Base-by-base conservation (phyloP, 768 basidiomycete species). In the Lactarius hatsudake region DNA sequence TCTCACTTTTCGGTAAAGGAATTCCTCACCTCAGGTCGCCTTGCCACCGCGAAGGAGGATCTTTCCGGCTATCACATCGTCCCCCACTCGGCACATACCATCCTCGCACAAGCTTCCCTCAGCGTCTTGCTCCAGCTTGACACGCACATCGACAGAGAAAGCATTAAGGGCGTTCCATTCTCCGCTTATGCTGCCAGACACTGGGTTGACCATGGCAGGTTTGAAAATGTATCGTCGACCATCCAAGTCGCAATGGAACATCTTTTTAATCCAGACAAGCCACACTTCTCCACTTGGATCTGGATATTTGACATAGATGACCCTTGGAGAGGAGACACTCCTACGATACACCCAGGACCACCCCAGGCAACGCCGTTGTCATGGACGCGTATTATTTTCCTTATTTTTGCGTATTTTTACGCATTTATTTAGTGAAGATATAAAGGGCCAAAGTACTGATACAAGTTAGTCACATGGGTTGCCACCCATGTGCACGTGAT, bases 1-100 rank as follows among this genome's bases (percentile, higher is more conserved):
- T 17, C 65, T 3, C 65, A 66, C 23, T 57, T 66, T 34, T 61
- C 65, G 0, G 65, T 66, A 13, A 66, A 51, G 28, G 65, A 66
- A 12, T 66, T 55, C 53, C 30, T 65, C 10, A 61, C 53, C 2
- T 65, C 64, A 1, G 5, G 8, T 8, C 59, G 64, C 15, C 64
- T 61, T 28, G 30, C 53, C 59, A 3, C 4, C 2, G 18, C 28
- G 34, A 28, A 5, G 17, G 40, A 10, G 20, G 17, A 28, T 23
- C 20, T 65, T 32, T 65, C 64, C 6, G 59, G 59, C 5, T 61
- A 34, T n/a, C 32, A 56, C 17, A 48, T 65, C 40, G 30, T 23
- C 1, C n/a, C 51, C 15, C 48, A 10, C 15, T 17, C 18, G 10
- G 59, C 59, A 3, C 64, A 65, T 55, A 36, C 59, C 0, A 45